Evolutionary conservation across 768 basidiomycete species (phyloP).

Genomic region (Cystoderma amianthinum): DNA sequence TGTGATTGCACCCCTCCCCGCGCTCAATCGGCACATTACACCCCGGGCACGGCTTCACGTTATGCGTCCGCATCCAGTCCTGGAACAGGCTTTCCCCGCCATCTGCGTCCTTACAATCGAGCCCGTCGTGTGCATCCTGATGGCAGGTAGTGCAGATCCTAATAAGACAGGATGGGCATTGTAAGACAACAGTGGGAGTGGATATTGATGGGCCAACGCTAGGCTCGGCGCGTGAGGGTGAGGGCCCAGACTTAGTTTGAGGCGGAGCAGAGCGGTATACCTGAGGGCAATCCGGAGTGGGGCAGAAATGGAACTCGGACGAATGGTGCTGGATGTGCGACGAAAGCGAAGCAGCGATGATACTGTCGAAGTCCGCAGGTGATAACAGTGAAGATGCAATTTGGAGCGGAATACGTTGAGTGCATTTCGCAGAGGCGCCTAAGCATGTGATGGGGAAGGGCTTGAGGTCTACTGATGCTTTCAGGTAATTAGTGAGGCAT

Average conservation of each 20-base stretch:
- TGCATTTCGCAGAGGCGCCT: constrained; percentile 55
- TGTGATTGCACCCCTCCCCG: constrained; percentile 74
- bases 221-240: too few relatives aligned
- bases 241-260: not conserved
- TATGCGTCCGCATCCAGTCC: constrained; percentile 54
- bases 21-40: constrained; percentile 71
- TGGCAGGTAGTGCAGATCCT: constrained; percentile 65
- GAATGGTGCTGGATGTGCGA: constrained; percentile 52
- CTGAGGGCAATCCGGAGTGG: constrained; percentile 72
- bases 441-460: constrained; percentile 71
- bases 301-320: constrained; percentile 66
- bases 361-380: constrained; percentile 41
- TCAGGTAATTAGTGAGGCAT: constrained; percentile 56
- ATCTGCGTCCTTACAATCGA: constrained; percentile 55
- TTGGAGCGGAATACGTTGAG: constrained; percentile 44
- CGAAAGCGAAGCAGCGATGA: constrained; percentile 56
- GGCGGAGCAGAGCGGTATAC: constrained; percentile 52
- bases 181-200: constrained; percentile 37
- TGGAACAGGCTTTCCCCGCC: constrained; percentile 51
- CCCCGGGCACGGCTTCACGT: constrained; percentile 70
- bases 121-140: constrained; percentile 51
- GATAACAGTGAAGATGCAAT: constrained; percentile 45
- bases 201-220: too few relatives aligned
- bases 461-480: constrained; percentile 46
- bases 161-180: constrained; percentile 65